Evolutionary conservation across 2,329 filamentous ascomycete species (phyloP).

Genomic region (Thelonectria blattea): DNA sequence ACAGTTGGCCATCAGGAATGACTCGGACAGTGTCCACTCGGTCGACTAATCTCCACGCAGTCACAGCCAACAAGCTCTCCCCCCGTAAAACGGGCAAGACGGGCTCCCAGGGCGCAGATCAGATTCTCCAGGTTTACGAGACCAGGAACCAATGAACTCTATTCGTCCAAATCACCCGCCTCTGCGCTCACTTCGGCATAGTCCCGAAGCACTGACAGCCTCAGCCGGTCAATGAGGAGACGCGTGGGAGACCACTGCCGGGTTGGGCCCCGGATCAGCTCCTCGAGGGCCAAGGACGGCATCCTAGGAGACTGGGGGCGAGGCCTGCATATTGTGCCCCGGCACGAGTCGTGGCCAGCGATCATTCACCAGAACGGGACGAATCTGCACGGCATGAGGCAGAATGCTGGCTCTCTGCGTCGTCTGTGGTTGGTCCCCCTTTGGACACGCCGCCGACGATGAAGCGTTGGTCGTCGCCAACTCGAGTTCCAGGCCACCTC

Average conservation of each 20-base stretch:
- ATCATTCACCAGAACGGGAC: conserved; percentile 1
- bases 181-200: background rate
- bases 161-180: background rate
- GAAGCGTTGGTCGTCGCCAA: background rate
- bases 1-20: background rate
- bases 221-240: background rate
- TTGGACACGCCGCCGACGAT: background rate
- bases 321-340: background rate
- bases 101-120: background rate
- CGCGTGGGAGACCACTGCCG: background rate
- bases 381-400: background rate
- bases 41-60: background rate
- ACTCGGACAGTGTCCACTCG: conserved; percentile 4
- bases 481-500: background rate
- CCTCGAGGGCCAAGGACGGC: background rate
- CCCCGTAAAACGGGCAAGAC: background rate
- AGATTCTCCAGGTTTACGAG: conserved; percentile 2
- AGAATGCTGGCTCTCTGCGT: background rate
- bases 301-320: background rate
- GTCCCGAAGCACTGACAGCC: background rate
- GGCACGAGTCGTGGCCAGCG: conserved; percentile 12
- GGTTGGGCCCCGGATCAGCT: background rate
- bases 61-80: background rate
- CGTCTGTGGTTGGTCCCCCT: background rate
- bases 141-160: background rate